Evolutionary conservation across 768 basidiomycete genomes (phyloP).

Genomic region (Russula ochroleuca): DNA sequence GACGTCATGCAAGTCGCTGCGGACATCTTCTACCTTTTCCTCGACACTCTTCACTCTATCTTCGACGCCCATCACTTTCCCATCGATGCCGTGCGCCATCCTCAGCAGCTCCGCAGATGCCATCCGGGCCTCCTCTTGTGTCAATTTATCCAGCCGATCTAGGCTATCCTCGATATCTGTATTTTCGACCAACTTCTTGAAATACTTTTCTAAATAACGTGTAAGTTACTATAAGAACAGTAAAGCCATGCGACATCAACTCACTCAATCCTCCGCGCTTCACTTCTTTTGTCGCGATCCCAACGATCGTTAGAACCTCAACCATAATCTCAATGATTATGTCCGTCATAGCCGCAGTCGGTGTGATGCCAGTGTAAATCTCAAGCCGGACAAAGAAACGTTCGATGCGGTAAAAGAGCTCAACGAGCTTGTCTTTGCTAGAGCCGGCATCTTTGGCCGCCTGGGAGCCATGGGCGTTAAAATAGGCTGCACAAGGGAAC

Average conservation of each 20-base stretch:
- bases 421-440: background rate
- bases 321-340: background rate
- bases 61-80: background rate
- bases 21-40: background rate
- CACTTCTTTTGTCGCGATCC: background rate
- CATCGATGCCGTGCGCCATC: background rate
- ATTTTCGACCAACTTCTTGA: background rate
- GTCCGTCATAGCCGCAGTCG: background rate
- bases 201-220: background rate
- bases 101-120: background rate
- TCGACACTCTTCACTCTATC: background rate
- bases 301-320: background rate
- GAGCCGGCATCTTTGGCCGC: background rate
- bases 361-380: background rate
- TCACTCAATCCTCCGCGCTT: constrained; percentile 5
- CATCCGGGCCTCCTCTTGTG: background rate
- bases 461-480: background rate
- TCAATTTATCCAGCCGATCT: background rate
- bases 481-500: background rate
- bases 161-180: background rate
- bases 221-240: background rate
- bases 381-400: background rate
- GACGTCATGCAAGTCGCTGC: background rate
- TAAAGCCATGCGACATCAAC: background rate
- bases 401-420: background rate